These are phyloP conservation scores for Phytophthora vignae DNA, from an alignment of 352 stramenopile genomes.

Conservation along the genomic window DNA sequence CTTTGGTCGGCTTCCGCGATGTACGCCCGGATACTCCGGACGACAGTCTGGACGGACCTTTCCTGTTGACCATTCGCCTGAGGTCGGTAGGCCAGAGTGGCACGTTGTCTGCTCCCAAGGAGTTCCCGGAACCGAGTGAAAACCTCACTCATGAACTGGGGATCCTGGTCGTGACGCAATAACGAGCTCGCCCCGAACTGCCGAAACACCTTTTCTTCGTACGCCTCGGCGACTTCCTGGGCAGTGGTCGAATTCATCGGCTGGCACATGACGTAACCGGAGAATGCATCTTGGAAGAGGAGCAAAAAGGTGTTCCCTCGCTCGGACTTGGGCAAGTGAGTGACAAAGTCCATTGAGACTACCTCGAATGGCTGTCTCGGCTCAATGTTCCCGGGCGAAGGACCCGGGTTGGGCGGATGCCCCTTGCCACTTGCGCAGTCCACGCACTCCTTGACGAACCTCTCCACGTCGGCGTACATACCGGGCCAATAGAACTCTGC, in stretches of 20 bases:
- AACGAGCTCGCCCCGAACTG: conserved; percentile 31
- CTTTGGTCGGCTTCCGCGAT: conserved; percentile 25
- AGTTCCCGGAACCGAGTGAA: conserved; percentile 36
- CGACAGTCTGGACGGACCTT: conserved; percentile 37
- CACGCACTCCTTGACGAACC: not conserved
- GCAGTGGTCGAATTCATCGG: conserved; percentile 14
- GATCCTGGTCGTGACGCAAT: conserved; percentile 36
- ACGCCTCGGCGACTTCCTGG: conserved; percentile 31
- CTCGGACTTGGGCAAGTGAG: not conserved
- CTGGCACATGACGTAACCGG: conserved; percentile 28
- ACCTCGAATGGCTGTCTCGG: conserved; percentile 9
- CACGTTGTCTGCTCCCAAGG: conserved; percentile 23
- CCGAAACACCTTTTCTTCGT: conserved; percentile 30
- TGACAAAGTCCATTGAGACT: conserved; percentile 27
- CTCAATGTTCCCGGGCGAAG: conserved; percentile 10
- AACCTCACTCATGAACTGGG: conserved; percentile 33
- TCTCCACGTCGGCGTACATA: not conserved
- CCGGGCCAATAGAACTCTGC: not conserved
- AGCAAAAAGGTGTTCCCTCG: conserved; percentile 3
- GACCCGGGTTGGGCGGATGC: not conserved
- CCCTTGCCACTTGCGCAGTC: not conserved
- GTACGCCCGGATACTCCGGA: conserved; percentile 23
- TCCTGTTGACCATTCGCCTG: conserved; percentile 50
- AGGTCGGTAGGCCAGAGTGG: conserved; percentile 38
- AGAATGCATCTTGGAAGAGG: conserved; percentile 11